Evolutionary conservation across 1,284 basidiomycete genomes (phyloP).

Genomic region (Cutaneotrichosporon sp.): DNA sequence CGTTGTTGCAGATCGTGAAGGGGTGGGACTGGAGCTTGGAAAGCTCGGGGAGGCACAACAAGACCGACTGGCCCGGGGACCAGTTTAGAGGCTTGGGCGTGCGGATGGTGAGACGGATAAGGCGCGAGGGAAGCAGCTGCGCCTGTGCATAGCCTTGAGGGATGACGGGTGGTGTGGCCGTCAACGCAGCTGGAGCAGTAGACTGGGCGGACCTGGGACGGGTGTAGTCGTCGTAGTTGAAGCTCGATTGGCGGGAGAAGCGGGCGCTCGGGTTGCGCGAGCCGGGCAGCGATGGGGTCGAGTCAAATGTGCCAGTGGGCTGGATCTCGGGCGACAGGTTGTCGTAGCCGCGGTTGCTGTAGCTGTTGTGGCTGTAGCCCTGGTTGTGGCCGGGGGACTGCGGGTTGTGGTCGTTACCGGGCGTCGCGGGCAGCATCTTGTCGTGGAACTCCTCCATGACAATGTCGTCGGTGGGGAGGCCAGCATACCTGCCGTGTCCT

Average conservation of each 20-base stretch:
- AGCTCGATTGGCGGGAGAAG: not conserved
- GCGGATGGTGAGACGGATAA: slow-evolving; percentile 65
- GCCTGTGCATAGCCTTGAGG: slow-evolving; percentile 60
- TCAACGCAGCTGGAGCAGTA: not conserved
- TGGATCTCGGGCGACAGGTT: slow-evolving; percentile 5
- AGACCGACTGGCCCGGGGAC: slow-evolving; percentile 62
- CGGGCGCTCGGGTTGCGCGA: not conserved
- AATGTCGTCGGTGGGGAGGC: slow-evolving; percentile 7
- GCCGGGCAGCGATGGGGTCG: not conserved
- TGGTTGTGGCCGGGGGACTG: not conserved
- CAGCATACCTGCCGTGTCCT: not conserved
- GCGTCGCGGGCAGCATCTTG: slow-evolving; percentile 9
- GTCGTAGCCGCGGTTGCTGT: not conserved
- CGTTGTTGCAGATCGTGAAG: slow-evolving; percentile 70
- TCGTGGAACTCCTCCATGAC: slow-evolving; percentile 14
- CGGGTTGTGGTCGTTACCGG: not conserved
- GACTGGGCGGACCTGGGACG: not conserved
- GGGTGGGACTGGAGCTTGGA: slow-evolving; percentile 68
- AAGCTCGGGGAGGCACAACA: slow-evolving; percentile 66
- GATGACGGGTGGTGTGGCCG: slow-evolving; percentile 23
- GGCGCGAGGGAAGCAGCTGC: slow-evolving; percentile 71
- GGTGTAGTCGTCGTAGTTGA: not conserved
- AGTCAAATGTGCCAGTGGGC: slow-evolving; percentile 8
- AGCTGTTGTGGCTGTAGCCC: not conserved
- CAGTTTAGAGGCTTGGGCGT: slow-evolving; percentile 60